Base-by-base conservation (phyloP, 352 stramenopile species). In the Phytophthora idaei region DNA sequence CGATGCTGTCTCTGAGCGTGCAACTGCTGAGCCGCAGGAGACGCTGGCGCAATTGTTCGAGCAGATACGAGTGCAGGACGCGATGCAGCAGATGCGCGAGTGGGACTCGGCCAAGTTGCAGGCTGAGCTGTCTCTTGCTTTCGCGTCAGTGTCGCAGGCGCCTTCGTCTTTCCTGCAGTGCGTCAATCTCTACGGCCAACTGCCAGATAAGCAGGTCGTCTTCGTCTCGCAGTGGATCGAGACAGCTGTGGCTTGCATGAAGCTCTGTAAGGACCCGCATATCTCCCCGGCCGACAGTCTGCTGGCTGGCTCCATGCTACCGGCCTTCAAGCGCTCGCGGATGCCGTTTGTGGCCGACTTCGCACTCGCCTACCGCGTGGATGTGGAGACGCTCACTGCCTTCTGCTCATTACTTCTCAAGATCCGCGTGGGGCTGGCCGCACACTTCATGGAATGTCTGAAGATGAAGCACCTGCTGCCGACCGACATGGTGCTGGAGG, bases 361-460 rank as follows among this genome's bases (percentile, higher is more conserved):
- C 50, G 73, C 61, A 14, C 61, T 63, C 34, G 77, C 74, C 29
- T 92, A 85, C 60, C 42, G 61, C 25, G 69, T 92, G 28, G 51
- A 72, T 4, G 12, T 25, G 1, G 48, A 70, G 4, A 47, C 64
- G 17, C 48, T 92, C n/a, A 12, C 61, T 3, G 45, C 12, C 4
- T 78, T 88, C 53, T 83, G 77, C 49, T 32, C 27, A 9, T 31
- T 47, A 4, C 61, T 83, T 5, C 21, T 90, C 15, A 36, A 58
- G 17, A 71, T 31, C 10, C 67, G 63, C 27, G 76, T 67, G 52
- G 65, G 57, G n/a, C 52, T 56, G 27, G 81, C 77, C n/a, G 76
- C 83, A 4, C 74, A 78, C 15, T 68, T 92, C 29, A 72, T 92
- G 51, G 61, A 83, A 14, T 56, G 61, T 17, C 60, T 90, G 12